Conservation (phyloP, 345 rosid genomes). For the Citrus reticulata region DNA sequence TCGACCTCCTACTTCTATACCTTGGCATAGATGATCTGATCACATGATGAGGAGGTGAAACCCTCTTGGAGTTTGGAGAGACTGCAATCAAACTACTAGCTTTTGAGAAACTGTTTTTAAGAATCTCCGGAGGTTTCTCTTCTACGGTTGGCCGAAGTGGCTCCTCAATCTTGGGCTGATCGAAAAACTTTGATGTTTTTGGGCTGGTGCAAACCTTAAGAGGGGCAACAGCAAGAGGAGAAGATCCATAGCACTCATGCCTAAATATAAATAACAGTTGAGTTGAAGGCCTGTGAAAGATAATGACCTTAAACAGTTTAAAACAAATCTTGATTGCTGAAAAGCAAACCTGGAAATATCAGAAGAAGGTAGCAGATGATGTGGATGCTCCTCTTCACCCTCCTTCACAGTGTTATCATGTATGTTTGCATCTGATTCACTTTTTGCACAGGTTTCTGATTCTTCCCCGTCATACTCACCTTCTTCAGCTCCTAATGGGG, state of each 20-base stretch:
- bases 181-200: slow-evolving; percentile 3
- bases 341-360: slow-evolving; percentile 25
- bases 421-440: slow-evolving; percentile 11
- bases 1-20: slow-evolving; percentile 33
- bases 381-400: slow-evolving; percentile 25
- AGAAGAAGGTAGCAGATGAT: slow-evolving; percentile 17
- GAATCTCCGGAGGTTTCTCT: slow-evolving; percentile 32
- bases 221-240: slow-evolving; percentile 10
- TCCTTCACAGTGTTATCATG: slow-evolving; percentile 1
- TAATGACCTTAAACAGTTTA: background rate
- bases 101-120: slow-evolving; percentile 12
- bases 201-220: slow-evolving; percentile 11
- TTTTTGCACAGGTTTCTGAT: slow-evolving; percentile 19
- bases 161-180: slow-evolving; percentile 20
- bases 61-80: slow-evolving; percentile 33
- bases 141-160: slow-evolving; percentile 27
- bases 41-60: slow-evolving; percentile 32
- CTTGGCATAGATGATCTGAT: slow-evolving; percentile 18
- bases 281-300: slow-evolving; percentile 13
- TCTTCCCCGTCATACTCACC: slow-evolving; percentile 26
- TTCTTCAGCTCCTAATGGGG: slow-evolving; percentile 23
- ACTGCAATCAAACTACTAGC: slow-evolving; percentile 16
- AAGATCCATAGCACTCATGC: slow-evolving; percentile 20
- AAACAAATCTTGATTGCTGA: background rate
- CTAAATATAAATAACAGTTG: slow-evolving; percentile 7